phyloP scores from a whole-genome alignment of 768 basidiomycete genomes.

The Multifurca ochricompacta region DNA sequence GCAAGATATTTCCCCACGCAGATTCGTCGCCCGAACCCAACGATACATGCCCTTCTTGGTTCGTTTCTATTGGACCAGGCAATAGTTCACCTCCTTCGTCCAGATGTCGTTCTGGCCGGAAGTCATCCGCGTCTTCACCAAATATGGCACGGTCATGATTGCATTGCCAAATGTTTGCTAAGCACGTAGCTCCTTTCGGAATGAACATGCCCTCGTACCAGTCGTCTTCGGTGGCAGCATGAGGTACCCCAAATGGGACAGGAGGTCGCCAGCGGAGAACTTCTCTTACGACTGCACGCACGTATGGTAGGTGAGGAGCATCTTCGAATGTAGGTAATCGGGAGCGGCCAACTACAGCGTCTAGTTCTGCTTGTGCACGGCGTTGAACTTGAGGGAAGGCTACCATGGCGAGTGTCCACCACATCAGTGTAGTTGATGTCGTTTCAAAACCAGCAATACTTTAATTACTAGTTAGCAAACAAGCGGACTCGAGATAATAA shows the following conservation, averaged over 20 bases:
- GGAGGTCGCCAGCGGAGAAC: slow-evolving; percentile 5
- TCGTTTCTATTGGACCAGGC: too few relatives aligned
- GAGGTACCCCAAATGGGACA: slow-evolving; percentile 16
- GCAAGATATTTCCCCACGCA: too few relatives aligned
- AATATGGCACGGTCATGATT: slow-evolving; percentile 24
- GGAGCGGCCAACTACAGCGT: slow-evolving; percentile 6
- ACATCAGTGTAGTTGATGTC: too few relatives aligned
- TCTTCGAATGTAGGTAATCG: slow-evolving; percentile 17
- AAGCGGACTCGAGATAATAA: not conserved
- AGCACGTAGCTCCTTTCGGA: slow-evolving; percentile 29
- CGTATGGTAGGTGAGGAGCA: slow-evolving; percentile 7
- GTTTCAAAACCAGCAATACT: slow-evolving; percentile 1
- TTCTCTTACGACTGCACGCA: slow-evolving; percentile 18
- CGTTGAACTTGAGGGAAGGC: too few relatives aligned
- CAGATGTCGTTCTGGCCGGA: slow-evolving; percentile 23
- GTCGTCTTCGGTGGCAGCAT: slow-evolving; percentile 22
- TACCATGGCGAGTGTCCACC: slow-evolving; percentile 12
- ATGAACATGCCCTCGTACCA: too few relatives aligned
- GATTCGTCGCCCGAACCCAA: too few relatives aligned
- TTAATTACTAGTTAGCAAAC: not conserved
- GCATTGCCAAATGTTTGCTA: slow-evolving; percentile 26
- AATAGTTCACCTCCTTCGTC: slow-evolving; percentile 21
- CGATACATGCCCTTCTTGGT: too few relatives aligned
- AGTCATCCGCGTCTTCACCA: slow-evolving; percentile 22
- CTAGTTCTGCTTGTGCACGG: slow-evolving; percentile 5